Evolutionary conservation across 2,329 filamentous ascomycete genomes (phyloP).

Genomic region (Fusarium irregulare): DNA sequence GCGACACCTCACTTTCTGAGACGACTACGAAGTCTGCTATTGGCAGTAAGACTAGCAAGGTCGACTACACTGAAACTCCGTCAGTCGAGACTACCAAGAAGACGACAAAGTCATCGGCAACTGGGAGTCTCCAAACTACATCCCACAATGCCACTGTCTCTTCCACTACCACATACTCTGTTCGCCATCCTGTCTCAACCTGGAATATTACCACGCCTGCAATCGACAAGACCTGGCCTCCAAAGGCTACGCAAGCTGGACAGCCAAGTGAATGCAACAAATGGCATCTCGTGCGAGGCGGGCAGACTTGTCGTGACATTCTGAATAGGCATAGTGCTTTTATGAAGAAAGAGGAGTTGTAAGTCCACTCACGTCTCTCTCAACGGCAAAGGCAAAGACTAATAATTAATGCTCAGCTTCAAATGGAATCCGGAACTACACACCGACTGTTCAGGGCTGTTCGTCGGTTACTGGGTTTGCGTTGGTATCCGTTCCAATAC

Average conservation of each 20-base stretch:
- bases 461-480: not conserved
- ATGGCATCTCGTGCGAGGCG: not conserved
- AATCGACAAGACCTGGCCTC: not conserved
- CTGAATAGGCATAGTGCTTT: not conserved
- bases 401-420: not conserved
- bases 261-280: not conserved
- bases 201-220: not conserved
- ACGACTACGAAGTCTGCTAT: no score
- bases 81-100: no score
- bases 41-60: no score
- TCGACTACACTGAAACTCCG: no score
- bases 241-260: not conserved
- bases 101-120: no score
- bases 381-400: no score
- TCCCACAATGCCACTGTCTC: not conserved
- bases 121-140: no score
- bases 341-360: not conserved
- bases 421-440: not conserved
- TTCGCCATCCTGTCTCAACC: not conserved
- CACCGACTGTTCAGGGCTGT: accelerated
- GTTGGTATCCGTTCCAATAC: not conserved
- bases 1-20: no score
- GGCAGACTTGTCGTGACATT: not conserved
- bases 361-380: not conserved
- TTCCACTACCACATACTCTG: not conserved